Evolutionary conservation across 2,329 filamentous ascomycete genomes (phyloP).

Genomic region (Claviceps purpurea): DNA sequence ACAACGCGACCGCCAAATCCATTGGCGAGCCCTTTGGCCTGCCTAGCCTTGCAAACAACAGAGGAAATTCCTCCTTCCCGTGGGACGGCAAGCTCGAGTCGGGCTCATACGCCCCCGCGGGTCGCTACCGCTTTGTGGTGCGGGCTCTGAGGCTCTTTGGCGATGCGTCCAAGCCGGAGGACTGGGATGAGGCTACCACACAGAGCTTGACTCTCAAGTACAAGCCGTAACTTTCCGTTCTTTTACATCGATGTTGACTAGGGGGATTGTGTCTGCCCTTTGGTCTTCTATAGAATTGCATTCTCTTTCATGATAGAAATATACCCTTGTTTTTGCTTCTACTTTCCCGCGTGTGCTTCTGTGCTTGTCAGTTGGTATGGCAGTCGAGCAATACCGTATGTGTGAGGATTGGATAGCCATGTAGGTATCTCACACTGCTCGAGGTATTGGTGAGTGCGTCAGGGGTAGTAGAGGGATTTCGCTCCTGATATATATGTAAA

Average conservation of each 20-base stretch:
- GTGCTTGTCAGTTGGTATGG: too few species aligned
- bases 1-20: slow-evolving; percentile 28
- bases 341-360: too few species aligned
- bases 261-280: not conserved
- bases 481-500: too few species aligned
- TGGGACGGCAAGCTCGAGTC: slow-evolving; percentile 33
- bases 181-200: slow-evolving; percentile 33
- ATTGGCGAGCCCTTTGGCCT: slow-evolving; percentile 27
- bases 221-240: not conserved
- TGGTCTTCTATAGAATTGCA: too few species aligned
- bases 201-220: slow-evolving; percentile 31
- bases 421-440: too few species aligned
- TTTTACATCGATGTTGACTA: not conserved
- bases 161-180: slow-evolving; percentile 23
- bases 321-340: too few species aligned
- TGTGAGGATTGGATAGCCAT: too few species aligned
- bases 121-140: slow-evolving; percentile 33
- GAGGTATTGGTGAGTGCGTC: too few species aligned
- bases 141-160: slow-evolving; percentile 36
- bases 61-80: not conserved
- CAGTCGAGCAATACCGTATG: too few species aligned
- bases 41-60: slow-evolving; percentile 18
- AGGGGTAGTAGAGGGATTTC: too few species aligned
- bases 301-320: too few species aligned
- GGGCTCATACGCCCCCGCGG: slow-evolving; percentile 31